A percentile compares a stretch with the other conserved stretches of the same genome.
These are phyloP conservation scores for Solanum lignicaule DNA, from an alignment of 257 asterid genomes.

Conservation along the genomic window DNA sequence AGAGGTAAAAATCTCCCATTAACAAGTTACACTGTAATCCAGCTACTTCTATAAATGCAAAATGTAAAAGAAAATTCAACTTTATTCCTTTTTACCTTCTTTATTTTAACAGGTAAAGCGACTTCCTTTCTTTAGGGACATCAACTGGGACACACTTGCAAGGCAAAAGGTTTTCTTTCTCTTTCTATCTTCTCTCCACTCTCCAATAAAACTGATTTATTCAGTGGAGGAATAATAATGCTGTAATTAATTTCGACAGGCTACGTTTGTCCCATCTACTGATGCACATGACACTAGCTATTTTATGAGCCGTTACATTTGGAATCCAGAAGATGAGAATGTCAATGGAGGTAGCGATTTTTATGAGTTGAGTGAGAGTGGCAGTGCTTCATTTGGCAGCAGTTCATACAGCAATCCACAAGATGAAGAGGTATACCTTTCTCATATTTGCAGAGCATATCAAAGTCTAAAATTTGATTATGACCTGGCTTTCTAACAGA, in stretches of 20 bases:
- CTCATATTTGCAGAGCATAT: not conserved
- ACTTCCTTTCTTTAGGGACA: constrained; percentile 63
- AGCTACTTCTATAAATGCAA: not conserved
- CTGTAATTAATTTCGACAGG: constrained; percentile 38
- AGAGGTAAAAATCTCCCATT: constrained; percentile 39
- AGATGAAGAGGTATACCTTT: constrained; percentile 68
- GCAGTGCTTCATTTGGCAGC: constrained; percentile 71
- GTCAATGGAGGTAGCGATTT: constrained; percentile 65
- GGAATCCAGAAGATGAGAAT: constrained; percentile 85
- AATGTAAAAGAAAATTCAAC: not conserved
- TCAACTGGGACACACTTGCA: constrained; percentile 85
- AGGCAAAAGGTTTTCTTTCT: constrained; percentile 67
- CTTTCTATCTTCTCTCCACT: not conserved
- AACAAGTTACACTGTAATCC: not conserved
- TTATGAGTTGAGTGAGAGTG: constrained; percentile 65
- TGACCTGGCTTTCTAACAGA: not conserved
- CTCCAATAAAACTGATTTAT: not conserved
- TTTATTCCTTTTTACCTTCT: constrained; percentile 3
- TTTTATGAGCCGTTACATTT: constrained; percentile 93
- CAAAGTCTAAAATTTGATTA: not conserved
- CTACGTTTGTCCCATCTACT: constrained; percentile 78
- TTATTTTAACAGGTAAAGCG: constrained; percentile 54
- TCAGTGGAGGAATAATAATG: constrained; percentile 1
- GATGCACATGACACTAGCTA: constrained; percentile 90
- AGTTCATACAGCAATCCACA: constrained; percentile 55